Percentiles rank a stretch among this genome's conserved stretches.
These are phyloP conservation scores for Mariannaea elegans DNA, from an alignment of 2,329 filamentous ascomycete genomes.

Conservation along the genomic window DNA sequence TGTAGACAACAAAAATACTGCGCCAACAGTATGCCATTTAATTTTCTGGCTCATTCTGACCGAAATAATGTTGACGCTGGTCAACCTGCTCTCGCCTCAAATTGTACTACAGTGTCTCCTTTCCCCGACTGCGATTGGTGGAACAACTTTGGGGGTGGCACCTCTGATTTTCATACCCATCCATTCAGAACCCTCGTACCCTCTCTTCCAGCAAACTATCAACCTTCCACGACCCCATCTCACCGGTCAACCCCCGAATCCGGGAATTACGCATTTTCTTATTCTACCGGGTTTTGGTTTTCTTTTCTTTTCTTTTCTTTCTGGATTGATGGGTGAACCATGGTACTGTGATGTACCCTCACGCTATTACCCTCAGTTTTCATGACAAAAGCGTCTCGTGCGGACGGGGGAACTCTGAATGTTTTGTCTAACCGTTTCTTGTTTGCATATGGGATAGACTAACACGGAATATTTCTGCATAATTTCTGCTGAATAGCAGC, in stretches of 20 bases:
- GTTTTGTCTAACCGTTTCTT: not conserved
- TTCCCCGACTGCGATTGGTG: conserved; percentile 25
- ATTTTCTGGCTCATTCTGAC: no score
- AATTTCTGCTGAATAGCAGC: not conserved
- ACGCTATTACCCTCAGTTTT: no score
- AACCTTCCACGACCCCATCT: not conserved
- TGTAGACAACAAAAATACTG: no score
- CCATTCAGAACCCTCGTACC: conserved; percentile 9
- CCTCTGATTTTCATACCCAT: conserved; percentile 21
- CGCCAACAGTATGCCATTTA: no score
- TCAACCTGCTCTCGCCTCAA: not conserved
- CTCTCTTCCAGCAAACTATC: conserved; percentile 19
- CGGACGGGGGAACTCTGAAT: not conserved
- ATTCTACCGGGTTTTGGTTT: not conserved
- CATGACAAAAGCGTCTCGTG: no score
- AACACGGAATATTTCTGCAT: not conserved
- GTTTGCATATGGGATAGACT: not conserved
- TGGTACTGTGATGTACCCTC: no score
- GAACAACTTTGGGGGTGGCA: conserved; percentile 38
- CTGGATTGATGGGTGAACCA: not conserved
- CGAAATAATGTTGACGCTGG: not conserved
- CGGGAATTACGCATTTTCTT: conserved; percentile 5
- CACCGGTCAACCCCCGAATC: conserved; percentile 15
- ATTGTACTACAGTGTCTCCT: conserved; percentile 6
- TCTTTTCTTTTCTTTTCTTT: no score